Base-by-base conservation (phyloP, 2,329 filamentous ascomycete species). In the Harringtonia aguacate region DNA sequence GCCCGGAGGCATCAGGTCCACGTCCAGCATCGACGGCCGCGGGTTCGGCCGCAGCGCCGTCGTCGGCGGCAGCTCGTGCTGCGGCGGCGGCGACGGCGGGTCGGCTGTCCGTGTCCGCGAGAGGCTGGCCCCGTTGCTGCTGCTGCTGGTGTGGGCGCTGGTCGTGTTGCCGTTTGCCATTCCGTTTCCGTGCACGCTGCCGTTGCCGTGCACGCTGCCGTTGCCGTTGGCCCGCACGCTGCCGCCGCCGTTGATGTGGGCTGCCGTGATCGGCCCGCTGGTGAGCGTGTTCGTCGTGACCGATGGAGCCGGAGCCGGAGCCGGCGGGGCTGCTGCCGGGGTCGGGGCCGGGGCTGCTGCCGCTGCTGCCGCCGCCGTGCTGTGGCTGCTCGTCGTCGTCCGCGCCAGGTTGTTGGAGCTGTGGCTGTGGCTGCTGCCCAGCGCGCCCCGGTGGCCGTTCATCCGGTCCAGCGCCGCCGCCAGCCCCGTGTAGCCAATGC, bases 401-500 rank as follows among this genome's bases (percentile, higher is more conserved):
- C 36, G n/a, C 28, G 6, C 35, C 29, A 17, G 3, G 17, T 42
- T 37, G 20, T 20, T 12, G 8, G 4, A 10, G 18, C 6, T 22
- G 27, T 22, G 9, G 18, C 6, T 22, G 27, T 22, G 27, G 33
- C 35, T 29, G 13, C 46, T 48, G 20, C 48, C 28, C 29, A 50
- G 51, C 15, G 55, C 57, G 15, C 57, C 50, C 13, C 60, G 55
- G 51, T 58, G 58, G 33, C 55, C 42, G 46, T 56, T 58, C 48
- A 76, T 60, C 44, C 70, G 66, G 36, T 81, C 75, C 12, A 84
- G 67, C 4, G 79, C 79, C 10, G 79, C 79, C 1, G 76, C 73
- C 8, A 85, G 67, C 5, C 78, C 78, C 2, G 78, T 79, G 54
- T 81, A 85, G 36, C 81, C 81, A 37, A 82, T 81, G 17, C 78